Conservation (phyloP, 306 rosid genomes). For the Trifolium repens region DNA sequence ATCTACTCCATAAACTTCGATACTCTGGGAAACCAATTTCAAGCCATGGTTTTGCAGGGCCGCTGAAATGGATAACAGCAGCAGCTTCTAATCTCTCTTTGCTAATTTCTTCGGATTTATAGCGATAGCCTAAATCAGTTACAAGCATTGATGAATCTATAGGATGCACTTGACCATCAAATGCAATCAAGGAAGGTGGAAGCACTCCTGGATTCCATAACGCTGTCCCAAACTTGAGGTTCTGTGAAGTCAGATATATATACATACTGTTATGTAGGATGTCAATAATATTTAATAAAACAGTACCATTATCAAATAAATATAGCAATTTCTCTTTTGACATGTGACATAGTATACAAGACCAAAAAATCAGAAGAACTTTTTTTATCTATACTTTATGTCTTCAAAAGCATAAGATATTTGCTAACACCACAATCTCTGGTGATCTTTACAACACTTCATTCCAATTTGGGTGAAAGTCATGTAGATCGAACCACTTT, state of each 20-base stretch:
- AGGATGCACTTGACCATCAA: slow-evolving; percentile 76
- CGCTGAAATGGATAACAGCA: slow-evolving; percentile 79
- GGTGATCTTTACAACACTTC: too few species aligned
- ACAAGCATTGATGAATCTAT: slow-evolving; percentile 73
- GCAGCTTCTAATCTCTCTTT: slow-evolving; percentile 60
- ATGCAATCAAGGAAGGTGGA: slow-evolving; percentile 79
- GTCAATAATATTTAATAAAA: not conserved
- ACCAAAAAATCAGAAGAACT: not conserved
- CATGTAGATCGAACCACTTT: not conserved
- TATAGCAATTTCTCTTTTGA: not conserved
- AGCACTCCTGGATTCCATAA: slow-evolving; percentile 83
- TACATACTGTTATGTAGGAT: slow-evolving; percentile 15
- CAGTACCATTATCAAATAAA: not conserved
- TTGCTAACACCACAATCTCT: too few species aligned
- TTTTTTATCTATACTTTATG: too few species aligned
- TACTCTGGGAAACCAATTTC: slow-evolving; percentile 80
- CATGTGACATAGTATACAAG: not conserved
- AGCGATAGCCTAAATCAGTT: slow-evolving; percentile 68
- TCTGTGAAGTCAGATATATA: slow-evolving; percentile 54
- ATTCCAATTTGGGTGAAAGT: not conserved
- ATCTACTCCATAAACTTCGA: slow-evolving; percentile 73
- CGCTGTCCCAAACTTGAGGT: slow-evolving; percentile 57
- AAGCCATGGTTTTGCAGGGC: slow-evolving; percentile 99
- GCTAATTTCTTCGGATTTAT: slow-evolving; percentile 46
- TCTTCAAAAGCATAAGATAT: too few species aligned